Evolutionary conservation across 257 asterid genomes (phyloP), one percentile per base, ranked within the genome.

Genomic region (Fraxinus quadrangulata): DNA sequence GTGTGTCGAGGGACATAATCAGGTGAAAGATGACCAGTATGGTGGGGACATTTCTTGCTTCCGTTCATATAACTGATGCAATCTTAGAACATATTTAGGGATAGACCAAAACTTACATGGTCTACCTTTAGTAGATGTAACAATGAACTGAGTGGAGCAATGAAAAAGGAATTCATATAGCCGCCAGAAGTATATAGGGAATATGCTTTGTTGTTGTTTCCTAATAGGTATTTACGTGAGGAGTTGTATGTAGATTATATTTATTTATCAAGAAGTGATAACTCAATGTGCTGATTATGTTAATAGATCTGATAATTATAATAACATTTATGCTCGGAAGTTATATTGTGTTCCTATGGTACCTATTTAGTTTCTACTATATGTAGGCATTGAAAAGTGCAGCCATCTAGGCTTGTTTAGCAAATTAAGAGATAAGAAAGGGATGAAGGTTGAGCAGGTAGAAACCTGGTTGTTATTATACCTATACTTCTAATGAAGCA

Each of bases 1-100:
- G 49, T 66, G 66, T 23, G 67, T 23, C 34, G 74, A 76, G 61
- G 61, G 40, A 26, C 72, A 63, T 61, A 70, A 21, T 70, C n/a
- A n/a, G 23, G 39, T 36, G 39, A 36, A 36, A 36, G 39, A 36
- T 36, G 39, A 36, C 39, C 6, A 5, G 6, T 34, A 34, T 34
- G 39, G 39, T 36, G 39, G 39, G 39, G 45, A 10, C 14, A 39
- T 67, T 40, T 71, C 14, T 45, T 66, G 74, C 67, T 42, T 66
- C 49, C 17, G 5, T 45, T 45, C 19, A 36, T 45, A 12, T 45
- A 12, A 45, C 16, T 45, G 54, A 49, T 49, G 59, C 19, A 49
- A 17, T 49, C 59, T 14, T 49, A 17, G 39, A 36, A 36, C 39
- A 36, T 36, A 36, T 36, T 36, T 36, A 36, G 39, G 39, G 39